These are phyloP conservation scores for Quercus wislizeni DNA, from an alignment of 306 rosid genomes.

Conservation along the genomic window DNA sequence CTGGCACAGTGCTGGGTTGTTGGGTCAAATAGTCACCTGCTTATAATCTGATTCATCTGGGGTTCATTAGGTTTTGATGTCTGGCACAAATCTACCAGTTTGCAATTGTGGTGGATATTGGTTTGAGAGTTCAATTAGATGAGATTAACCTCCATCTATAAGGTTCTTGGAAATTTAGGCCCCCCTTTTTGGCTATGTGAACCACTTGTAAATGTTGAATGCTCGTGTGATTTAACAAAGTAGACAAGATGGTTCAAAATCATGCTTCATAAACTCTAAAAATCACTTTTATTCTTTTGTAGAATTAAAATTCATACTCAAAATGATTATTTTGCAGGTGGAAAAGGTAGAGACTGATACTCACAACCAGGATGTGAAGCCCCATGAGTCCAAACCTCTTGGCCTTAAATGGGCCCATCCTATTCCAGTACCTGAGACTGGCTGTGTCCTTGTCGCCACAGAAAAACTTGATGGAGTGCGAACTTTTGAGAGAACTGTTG, in stretches of 20 bases:
- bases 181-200: background rate
- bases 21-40: background rate
- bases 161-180: background rate
- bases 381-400: conserved; percentile 50
- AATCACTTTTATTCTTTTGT: background rate
- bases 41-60: background rate
- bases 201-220: conserved; percentile 10
- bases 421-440: conserved; percentile 85
- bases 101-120: conserved; percentile 5
- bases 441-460: conserved; percentile 93
- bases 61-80: background rate
- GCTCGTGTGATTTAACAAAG: conserved; percentile 3
- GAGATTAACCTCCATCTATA: conserved; percentile 12
- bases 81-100: background rate
- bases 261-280: conserved; percentile 11
- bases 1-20: background rate
- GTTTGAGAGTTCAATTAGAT: background rate
- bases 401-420: conserved; percentile 96
- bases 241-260: conserved; percentile 11
- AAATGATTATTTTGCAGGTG: conserved; percentile 45
- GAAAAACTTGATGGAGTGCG: conserved; percentile 93
- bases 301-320: conserved; percentile 3
- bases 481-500: conserved; percentile 86
- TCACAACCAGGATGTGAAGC: conserved; percentile 39
- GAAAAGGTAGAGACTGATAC: conserved; percentile 53